Percentiles rank a stretch among this genome's conserved stretches.
Evolutionary conservation across 1,284 basidiomycete genomes (phyloP).

Genomic region (Marasmius oreades): DNA sequence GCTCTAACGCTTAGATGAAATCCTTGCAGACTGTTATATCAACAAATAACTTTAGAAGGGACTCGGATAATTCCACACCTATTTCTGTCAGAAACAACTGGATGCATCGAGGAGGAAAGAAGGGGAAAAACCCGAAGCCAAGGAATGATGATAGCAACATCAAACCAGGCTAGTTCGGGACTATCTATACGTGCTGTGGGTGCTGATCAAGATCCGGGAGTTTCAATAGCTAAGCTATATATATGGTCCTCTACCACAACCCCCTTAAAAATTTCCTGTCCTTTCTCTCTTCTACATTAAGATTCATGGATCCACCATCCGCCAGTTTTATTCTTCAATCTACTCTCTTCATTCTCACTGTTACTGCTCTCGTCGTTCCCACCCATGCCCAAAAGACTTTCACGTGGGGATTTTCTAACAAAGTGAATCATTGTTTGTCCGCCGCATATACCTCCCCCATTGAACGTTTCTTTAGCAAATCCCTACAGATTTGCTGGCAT

Average conservation of each 20-base stretch:
- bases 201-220: too few species aligned
- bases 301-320: not conserved
- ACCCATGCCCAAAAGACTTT: slow-evolving; percentile 7
- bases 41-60: too few species aligned
- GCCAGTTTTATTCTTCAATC: not conserved
- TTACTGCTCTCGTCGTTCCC: not conserved
- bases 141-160: not conserved
- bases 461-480: slow-evolving; percentile 9
- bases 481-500: slow-evolving; percentile 8
- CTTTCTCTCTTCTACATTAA: not conserved
- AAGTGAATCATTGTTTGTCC: not conserved
- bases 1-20: slow-evolving; percentile 69
- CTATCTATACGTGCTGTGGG: too few species aligned
- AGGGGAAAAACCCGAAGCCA: not conserved
- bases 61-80: too few species aligned
- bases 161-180: too few species aligned
- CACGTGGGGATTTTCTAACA: slow-evolving; percentile 14
- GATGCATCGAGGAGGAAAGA: slow-evolving; percentile 46
- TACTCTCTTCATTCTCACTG: not conserved
- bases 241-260: too few species aligned
- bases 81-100: slow-evolving; percentile 69
- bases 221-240: too few species aligned
- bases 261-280: not conserved
- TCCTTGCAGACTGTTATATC: slow-evolving; percentile 56
- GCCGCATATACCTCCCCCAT: too few species aligned